These are phyloP conservation scores for Xerocomus potaroensis DNA, from an alignment of 768 basidiomycete species.

Conservation along the genomic window DNA sequence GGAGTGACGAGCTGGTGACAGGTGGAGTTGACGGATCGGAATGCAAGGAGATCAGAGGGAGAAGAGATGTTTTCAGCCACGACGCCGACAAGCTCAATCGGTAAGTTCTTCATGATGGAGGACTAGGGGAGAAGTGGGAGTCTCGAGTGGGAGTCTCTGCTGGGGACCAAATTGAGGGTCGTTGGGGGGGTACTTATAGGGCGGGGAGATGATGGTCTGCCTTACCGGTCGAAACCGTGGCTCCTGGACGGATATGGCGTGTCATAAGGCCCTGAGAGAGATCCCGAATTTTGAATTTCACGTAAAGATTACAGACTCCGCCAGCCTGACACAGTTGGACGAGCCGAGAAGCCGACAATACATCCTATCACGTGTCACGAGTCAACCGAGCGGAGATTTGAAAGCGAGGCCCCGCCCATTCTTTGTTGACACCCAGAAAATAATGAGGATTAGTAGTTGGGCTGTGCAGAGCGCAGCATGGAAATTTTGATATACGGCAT, in stretches of 20 bases:
- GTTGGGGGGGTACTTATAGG: background rate
- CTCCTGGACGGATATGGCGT: background rate
- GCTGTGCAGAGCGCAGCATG: background rate
- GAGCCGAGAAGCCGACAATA: background rate
- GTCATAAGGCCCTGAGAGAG: background rate
- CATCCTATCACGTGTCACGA: background rate
- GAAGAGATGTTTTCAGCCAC: constrained; percentile 23
- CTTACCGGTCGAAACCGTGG: background rate
- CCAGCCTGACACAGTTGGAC: background rate
- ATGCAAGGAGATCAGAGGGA: constrained; percentile 24
- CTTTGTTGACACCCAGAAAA: no score
- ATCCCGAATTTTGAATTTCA: background rate
- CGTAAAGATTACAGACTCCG: background rate
- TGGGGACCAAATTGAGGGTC: background rate
- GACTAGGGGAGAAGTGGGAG: background rate
- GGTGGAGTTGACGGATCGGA: constrained; percentile 25
- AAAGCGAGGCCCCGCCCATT: no score
- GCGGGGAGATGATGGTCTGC: background rate
- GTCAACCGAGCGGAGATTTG: background rate
- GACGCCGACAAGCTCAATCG: constrained; percentile 26
- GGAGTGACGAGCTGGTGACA: constrained; percentile 27
- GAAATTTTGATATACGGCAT: no score
- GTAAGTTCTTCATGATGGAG: constrained; percentile 21
- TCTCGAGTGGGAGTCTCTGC: background rate
- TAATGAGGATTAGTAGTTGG: no score